Percentiles rank a stretch among this genome's conserved stretches.
These are phyloP conservation scores for Kwoniella pini DNA, from an alignment of 768 basidiomycete genomes.

Conservation along the genomic window DNA sequence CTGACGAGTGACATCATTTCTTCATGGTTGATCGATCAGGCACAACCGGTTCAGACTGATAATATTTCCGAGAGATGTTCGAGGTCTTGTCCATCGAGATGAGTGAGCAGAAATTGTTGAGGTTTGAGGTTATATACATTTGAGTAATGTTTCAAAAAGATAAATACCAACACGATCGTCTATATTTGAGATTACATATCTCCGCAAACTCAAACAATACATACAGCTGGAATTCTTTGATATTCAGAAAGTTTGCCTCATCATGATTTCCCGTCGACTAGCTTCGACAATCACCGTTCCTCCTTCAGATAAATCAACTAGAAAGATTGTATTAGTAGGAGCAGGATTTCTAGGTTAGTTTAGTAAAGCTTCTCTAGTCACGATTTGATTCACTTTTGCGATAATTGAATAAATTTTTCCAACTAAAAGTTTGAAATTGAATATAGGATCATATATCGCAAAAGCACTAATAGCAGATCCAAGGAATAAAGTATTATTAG, in stretches of 20 bases:
- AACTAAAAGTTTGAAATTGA: background rate
- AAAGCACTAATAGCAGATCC: constrained; percentile 59
- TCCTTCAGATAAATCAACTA: constrained; percentile 5
- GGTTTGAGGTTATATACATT: too few species aligned
- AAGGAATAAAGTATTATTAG: constrained; percentile 61
- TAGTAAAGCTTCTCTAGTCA: background rate
- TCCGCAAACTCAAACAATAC: too few species aligned
- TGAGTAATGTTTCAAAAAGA: too few species aligned
- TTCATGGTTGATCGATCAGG: constrained; percentile 12
- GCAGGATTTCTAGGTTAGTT: constrained; percentile 63
- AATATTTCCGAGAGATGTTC: background rate
- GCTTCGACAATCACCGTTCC: constrained; percentile 18
- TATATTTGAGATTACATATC: too few species aligned
- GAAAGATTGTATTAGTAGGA: constrained; percentile 57
- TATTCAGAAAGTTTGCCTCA: background rate
- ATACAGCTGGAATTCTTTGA: too few species aligned
- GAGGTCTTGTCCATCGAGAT: background rate
- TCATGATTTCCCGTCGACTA: constrained; percentile 24
- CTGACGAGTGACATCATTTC: background rate
- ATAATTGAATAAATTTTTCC: too few species aligned
- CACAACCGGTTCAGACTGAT: background rate
- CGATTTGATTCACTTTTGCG: too few species aligned
- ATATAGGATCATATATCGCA: constrained; percentile 65
- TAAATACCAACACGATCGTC: too few species aligned
- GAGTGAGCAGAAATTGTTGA: too few species aligned